Evolutionary conservation across 2,329 filamentous ascomycete species (phyloP), one percentile per base, ranked within the genome.

Genomic region (Emmonsia crescens): DNA sequence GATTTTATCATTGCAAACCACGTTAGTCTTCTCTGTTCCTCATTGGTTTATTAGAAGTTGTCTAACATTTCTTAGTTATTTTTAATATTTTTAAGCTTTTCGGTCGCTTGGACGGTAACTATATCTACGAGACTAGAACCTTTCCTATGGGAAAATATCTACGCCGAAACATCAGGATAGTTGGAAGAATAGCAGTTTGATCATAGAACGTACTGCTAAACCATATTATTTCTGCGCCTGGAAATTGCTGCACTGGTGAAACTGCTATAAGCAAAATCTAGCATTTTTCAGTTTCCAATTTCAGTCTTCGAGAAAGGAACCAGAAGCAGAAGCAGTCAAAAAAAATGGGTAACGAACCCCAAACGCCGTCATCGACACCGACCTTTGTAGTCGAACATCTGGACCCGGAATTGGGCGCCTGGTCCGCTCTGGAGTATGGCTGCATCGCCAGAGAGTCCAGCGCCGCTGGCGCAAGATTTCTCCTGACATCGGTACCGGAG

Each of bases 381-480:
- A 92, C 86, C 51, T 96, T 94, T 77, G 89, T 97, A 70, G 92
- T 97, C 69, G 93, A 97, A 80, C 93, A 99, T 76, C 86, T 99
- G 66, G 94, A 99, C 78, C 87, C 89, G 48, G 94, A 99, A 76
- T 83, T 99, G 36, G 94, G 95, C 40, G 84, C 85, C 48, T 99
- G 94, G 94, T 97, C 94, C 29, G 86, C 90, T 66, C 84, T 97
- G 60, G 94, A 99, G 78, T 99, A 99, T 78, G 79, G 85, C 61
- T 84, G 88, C 70, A 96, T 99, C 73, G 91, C 91, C 59, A 80
- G 83, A 64, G 94, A 99, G 79, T 91, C 89, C 59, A 79, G 85
- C 65, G 81, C 82, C 29, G 77, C 84, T 3, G 83, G 83, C 40
- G 84, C 86, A 61, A 80, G 80, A 59, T 96, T 97, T 74, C 84